Evolutionary conservation across 2,329 filamentous ascomycete genomes (phyloP).

Genomic region (Esteya vermicola): DNA sequence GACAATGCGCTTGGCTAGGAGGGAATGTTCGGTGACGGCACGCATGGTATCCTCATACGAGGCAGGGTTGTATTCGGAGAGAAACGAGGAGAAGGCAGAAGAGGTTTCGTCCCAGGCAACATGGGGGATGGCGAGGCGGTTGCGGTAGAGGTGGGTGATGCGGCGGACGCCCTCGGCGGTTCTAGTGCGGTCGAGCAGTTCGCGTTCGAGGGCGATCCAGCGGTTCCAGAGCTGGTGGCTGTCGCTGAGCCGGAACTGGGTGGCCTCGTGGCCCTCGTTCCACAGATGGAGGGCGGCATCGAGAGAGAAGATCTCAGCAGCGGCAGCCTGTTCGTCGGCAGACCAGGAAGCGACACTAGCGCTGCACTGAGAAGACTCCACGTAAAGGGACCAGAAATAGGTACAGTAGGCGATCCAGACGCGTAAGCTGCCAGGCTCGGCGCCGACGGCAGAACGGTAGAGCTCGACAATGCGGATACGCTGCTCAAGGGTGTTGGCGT

Average conservation of each 20-base stretch:
- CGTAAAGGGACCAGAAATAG: constrained; percentile 60
- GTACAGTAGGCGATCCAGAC: constrained; percentile 69
- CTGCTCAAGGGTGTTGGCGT: constrained; percentile 47
- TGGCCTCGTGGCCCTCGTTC: constrained; percentile 56
- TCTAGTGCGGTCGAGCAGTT: constrained; percentile 44
- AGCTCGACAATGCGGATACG: constrained; percentile 58
- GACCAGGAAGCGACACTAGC: constrained; percentile 41
- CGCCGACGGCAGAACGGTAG: constrained; percentile 53
- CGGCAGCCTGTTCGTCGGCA: constrained; percentile 54
- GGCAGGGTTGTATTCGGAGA: constrained; percentile 55
- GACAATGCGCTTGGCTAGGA: constrained; percentile 49
- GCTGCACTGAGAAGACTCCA: constrained; percentile 40
- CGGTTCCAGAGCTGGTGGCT: constrained; percentile 70
- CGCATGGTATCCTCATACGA: constrained; percentile 65
- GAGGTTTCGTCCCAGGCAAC: constrained; percentile 61
- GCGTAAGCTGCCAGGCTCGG: constrained; percentile 59
- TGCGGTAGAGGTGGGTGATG: constrained; percentile 54
- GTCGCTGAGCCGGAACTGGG: constrained; percentile 60
- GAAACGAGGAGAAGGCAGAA: constrained; percentile 59
- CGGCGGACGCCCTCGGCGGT: constrained; percentile 44
- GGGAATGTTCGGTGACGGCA: constrained; percentile 47
- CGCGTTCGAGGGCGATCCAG: constrained; percentile 58
- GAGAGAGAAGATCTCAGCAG: constrained; percentile 57
- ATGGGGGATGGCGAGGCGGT: constrained; percentile 60
- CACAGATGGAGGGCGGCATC: constrained; percentile 54